Conservation (phyloP, 768 basidiomycete genomes). For the Nidularia pulvinata region DNA sequence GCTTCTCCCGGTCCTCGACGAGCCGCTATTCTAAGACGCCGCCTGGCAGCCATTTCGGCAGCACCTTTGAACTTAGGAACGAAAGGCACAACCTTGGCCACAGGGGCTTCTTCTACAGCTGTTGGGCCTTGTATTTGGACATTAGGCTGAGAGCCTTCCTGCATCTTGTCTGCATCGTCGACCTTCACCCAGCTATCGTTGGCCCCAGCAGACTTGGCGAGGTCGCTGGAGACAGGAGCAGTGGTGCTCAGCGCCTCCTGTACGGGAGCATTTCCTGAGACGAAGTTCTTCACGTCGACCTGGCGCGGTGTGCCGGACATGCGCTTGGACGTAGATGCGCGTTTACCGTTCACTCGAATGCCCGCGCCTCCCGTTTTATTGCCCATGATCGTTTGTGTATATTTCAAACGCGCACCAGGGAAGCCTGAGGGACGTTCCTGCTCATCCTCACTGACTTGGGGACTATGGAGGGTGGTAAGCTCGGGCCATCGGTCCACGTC, state of each 20-base stretch:
- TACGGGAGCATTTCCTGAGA: conserved; percentile 27
- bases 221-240: conserved; percentile 22
- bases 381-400: conserved; percentile 90
- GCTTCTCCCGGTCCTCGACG: conserved; percentile 43
- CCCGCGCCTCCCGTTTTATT: conserved; percentile 71
- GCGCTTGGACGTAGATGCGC: conserved; percentile 52
- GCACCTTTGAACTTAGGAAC: conserved; percentile 81
- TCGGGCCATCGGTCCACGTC: conserved; percentile 88
- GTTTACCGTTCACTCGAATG: conserved; percentile 71
- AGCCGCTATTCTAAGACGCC: conserved; percentile 66
- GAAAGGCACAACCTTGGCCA: conserved; percentile 56
- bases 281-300: conserved; percentile 31
- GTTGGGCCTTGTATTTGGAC: conserved; percentile 40
- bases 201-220: conserved; percentile 14
- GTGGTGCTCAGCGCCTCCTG: conserved; percentile 27
- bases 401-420: conserved; percentile 64
- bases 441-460: conserved; percentile 74
- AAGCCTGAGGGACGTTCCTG: conserved; percentile 43
- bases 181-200: conserved; percentile 28
- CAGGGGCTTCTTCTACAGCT: conserved; percentile 39
- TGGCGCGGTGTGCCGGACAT: conserved; percentile 34
- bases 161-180: conserved; percentile 12
- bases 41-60: conserved; percentile 83
- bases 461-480: conserved; percentile 68
- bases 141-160: conserved; percentile 24